Base-by-base conservation (phyloP, 768 basidiomycete genomes). In the Naganishia randhawae region DNA sequence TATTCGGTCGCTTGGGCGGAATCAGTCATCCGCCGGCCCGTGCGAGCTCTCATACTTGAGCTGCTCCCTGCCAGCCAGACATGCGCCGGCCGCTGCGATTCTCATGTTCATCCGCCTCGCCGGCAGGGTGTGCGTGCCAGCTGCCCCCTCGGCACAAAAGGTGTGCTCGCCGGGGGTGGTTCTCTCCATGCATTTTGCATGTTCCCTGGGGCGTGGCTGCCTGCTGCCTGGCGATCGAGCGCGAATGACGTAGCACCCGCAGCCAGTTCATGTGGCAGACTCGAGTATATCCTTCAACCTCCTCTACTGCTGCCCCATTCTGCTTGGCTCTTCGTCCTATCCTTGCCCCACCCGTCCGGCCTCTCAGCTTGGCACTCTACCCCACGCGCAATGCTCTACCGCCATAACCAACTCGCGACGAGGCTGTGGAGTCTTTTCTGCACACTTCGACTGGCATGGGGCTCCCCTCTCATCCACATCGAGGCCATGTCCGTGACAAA, bases 331-430 rank as follows among this genome's bases (percentile, higher is more conserved):
- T 13, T 42, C 41, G 41, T 16, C 41, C 25, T n/a, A 16, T 51
- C 22, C 50, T 16, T 51, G 10, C 41, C 10, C 19, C 41, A 19
- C 11, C 41, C 41, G 41, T 42, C 13, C 51, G 25, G 27, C 27
- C 6, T 31, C 8, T 31, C 27, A 11, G 5, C 13, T 31, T 42
- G 41, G 10, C 41, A 42, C 11, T 42, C 13, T 9, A 9, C 13
- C 51, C 14, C 55, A 57, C 35, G 11, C 27, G 19, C n/a, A 41
- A 61, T 61, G 57, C 35, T 39, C 57, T 61, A 61, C 37, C 57
- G 57, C 22, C n/a, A 41, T 29, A 7, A 10, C 7, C 9, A 35
- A 35, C 57, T 61, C 37, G 57, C 57, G 3, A n/a, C 57, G 29
- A 42, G 57, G 41, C 57, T 61, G 41, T 61, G 37, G 37, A 35